Base-by-base conservation (phyloP, 2,329 filamentous ascomycete genomes). In the Aspergillus niger region DNA sequence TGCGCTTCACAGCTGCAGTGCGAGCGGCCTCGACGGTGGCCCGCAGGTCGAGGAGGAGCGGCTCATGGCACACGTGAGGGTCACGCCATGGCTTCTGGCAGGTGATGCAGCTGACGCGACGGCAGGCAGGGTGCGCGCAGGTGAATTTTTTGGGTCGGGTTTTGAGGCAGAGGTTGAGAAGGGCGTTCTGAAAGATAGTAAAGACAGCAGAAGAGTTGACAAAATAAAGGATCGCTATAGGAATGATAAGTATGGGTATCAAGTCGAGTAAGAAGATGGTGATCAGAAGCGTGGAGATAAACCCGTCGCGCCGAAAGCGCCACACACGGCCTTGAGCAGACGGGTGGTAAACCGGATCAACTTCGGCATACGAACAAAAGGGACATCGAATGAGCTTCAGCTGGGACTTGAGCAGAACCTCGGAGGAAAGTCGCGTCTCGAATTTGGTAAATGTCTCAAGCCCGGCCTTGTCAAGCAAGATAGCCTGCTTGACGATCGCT, bases 1-100 rank as follows among this genome's bases (percentile, higher is more conserved):
- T 94, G 54, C 95, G 90, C 79, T 98, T 99, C 74, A 98, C 88
- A 24, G 94, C 94, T 72, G 93, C 88, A 63, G 93, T 96, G 81
- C 96, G 95, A 58, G 93, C 94, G 67, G 92, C 89, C 78, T 98
- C 95, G 65, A 98, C 89, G 66, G 94, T 91, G 1, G 91, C 92
- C 56, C 94, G 90, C 28, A 98, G 85, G 5, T 92, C 91, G 13
- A 92, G 85, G 54, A 90, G 86, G 44, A 90, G 88, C 0, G 90
- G 91, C 72, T 96, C 92, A 80, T 96, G 90, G 78, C 95, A 98
- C 59, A 90, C 85, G 76, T 99, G 95, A 2, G 94, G 88, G 72
- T 98, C 92, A 36, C 85, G 83, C 94, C 94, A 98, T 13, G 86
- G 83, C 67, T 94, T 94, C 63, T 83, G 82, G 75, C 95, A 99